A percentile compares a stretch with the other conserved stretches of the same genome.
phyloP scores from a whole-genome alignment of 768 basidiomycete species.

The Galerina marginata region DNA sequence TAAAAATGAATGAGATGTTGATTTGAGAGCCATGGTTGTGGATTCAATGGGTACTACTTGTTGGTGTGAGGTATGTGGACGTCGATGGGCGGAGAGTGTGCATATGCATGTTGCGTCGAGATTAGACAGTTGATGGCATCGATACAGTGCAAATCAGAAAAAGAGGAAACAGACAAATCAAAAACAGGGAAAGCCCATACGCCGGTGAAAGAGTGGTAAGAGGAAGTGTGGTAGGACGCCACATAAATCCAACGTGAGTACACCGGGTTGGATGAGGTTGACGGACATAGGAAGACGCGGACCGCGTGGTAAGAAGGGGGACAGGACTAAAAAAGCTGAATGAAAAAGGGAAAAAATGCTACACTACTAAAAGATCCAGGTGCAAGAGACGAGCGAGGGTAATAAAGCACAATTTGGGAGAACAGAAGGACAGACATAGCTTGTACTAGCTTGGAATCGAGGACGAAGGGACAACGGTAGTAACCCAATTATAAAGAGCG shows the following conservation, averaged over 20 bases:
- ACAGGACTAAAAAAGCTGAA: constrained; percentile 13
- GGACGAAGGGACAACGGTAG: constrained; percentile 6
- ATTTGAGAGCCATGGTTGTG: constrained; percentile 6
- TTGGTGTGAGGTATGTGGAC: neutral
- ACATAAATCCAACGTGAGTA: neutral
- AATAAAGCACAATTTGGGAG: constrained; percentile 26
- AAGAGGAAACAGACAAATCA: constrained; percentile 3
- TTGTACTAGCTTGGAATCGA: constrained; percentile 17
- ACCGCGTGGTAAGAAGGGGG: neutral
- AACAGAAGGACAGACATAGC: constrained; percentile 24
- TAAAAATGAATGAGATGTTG: constrained; percentile 35
- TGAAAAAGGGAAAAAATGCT: constrained; percentile 21
- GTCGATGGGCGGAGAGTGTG: neutral
- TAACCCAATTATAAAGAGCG: neutral
- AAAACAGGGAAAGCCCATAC: constrained; percentile 8
- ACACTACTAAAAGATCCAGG: constrained; percentile 47
- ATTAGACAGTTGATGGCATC: constrained; percentile 1
- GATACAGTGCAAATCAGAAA: constrained; percentile 9
- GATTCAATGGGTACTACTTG: constrained; percentile 1
- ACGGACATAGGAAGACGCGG: constrained; percentile 4
- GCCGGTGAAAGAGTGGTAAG: neutral
- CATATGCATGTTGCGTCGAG: neutral
- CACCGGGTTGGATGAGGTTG: neutral
- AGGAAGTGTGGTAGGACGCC: neutral
- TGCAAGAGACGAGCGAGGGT: constrained; percentile 49